Conservation (phyloP, 257 asterid genomes). For the Nicotiana paniculata region DNA sequence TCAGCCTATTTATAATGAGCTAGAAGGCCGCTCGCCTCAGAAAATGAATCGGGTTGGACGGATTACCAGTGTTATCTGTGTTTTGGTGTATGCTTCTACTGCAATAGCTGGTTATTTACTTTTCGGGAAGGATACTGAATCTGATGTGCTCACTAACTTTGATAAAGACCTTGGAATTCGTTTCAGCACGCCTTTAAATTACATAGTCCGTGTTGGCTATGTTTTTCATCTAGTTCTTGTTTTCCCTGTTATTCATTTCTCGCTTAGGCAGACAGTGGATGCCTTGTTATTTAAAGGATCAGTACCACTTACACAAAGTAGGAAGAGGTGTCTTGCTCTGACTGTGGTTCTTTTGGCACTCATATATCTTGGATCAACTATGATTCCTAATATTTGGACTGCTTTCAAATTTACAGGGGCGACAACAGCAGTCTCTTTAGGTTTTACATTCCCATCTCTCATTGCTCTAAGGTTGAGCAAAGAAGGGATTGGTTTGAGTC, state of each 20-base stretch:
- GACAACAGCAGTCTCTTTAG: slow-evolving; percentile 83
- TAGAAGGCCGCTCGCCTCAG: slow-evolving; percentile 60
- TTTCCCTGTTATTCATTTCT: slow-evolving; percentile 88
- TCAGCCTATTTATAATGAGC: slow-evolving; percentile 92
- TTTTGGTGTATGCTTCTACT: slow-evolving; percentile 66
- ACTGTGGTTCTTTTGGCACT: slow-evolving; percentile 58
- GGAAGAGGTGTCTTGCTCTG: slow-evolving; percentile 67
- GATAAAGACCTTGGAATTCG: slow-evolving; percentile 81
- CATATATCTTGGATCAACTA: slow-evolving; percentile 69
- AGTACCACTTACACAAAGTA: slow-evolving; percentile 66
- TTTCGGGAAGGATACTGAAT: slow-evolving; percentile 76
- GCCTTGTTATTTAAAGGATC: slow-evolving; percentile 58
- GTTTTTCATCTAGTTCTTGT: slow-evolving; percentile 74
- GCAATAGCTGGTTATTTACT: slow-evolving; percentile 76
- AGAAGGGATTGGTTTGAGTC: slow-evolving; percentile 45
- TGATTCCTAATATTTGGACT: slow-evolving; percentile 86
- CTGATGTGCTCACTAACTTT: slow-evolving; percentile 80
- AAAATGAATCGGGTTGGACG: slow-evolving; percentile 82
- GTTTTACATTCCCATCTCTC: slow-evolving; percentile 78
- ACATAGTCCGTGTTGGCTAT: slow-evolving; percentile 75
- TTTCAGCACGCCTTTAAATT: slow-evolving; percentile 68
- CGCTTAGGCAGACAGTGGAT: slow-evolving; percentile 81
- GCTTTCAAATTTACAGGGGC: slow-evolving; percentile 96
- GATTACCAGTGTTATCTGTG: slow-evolving; percentile 61
- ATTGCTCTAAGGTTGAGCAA: slow-evolving; percentile 64